Base-by-base conservation (phyloP, 208 protist species). In the Acanthamoeba royreba region DNA sequence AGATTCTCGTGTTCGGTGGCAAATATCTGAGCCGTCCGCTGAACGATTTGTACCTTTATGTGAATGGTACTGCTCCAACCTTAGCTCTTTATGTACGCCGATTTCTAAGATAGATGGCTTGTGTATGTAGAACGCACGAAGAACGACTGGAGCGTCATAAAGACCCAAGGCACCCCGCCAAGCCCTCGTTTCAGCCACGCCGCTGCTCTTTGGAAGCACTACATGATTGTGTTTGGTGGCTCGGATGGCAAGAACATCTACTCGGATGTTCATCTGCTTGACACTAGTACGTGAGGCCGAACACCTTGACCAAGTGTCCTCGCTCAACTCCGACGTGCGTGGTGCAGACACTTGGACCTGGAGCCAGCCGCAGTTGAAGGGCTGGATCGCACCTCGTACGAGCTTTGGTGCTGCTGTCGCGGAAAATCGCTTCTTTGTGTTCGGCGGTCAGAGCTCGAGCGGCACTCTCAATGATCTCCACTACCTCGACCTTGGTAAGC, bases 121-220 rank as follows among this genome's bases (percentile, higher is more conserved):
- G n/a, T n/a, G n/a, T n/a, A n/a, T n/a, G 9, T 45, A 86, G 77
- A 86, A 35, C 47, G 77, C 31, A 86, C 45, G n/a, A 86, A 86
- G 77, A 86, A 86, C 46, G 77, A 86, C 42, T 86, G 77, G 77
- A 86, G 77, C 46, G 17, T 86, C n/a, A 55, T 86, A n/a, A 86
- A 86, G 77, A 49, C 77, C 43, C 77, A 86, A 45, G 77, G 77
- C 77, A 86, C 77, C 17, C 77, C 77, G 45, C 77, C 77, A 38
- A 55, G 45, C 46, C 45, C 77, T 25, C 77, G 77, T 35, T 86
- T 42, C 46, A 58, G 45, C 77, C 77, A 86, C 43, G 46, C 42
- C 43, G 77, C 77, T n/a, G 77, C 46, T 45, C 47, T 86, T 28
- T 86, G 77, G 45, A 55, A 55, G 45, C 42, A 86, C 42, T 58